Evolutionary conservation across 2,329 filamentous ascomycete genomes (phyloP), one percentile per base, ranked within the genome.

Genomic region (Aspergillus calidoustus): DNA sequence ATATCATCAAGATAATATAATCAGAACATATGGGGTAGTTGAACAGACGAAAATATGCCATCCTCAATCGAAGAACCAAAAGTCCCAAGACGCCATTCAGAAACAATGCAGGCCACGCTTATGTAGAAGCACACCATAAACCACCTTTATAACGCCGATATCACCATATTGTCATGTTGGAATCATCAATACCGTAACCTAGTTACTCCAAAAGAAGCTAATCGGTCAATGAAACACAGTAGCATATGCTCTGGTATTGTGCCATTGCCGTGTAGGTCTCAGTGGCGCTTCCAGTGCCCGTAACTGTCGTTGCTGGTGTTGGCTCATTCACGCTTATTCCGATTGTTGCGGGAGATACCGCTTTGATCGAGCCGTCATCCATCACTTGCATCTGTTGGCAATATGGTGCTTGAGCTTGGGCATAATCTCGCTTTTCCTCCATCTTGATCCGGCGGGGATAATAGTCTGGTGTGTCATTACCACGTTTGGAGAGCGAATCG

Each of bases 301-400:
- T 69, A 30, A 69, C 64, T 25, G 74, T 76, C 7, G 74, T 75
- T 22, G 74, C 76, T n/a, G 74, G 69, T 3, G 74, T 75, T 5
- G 76, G 72, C 60, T 74, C 70, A 54, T 68, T 66, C 61, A 78
- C 76, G 50, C 76, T 70, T 55, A 79, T 72, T 30, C 71, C 59
- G 53, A 77, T 68, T 23, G 69, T 67, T n/a, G 69, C 63, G 17
- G 66, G 69, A 3, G 69, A 69, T 19, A 74, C 66, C 30, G 72
- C 64, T 9, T 62, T 61, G 15, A 84, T 71, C 8, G 73, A 68
- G 31, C 83, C 83, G 64, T 87, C 79, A 52, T 83, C 74, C 58
- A 86, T 76, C 13, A 90, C 80, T 64, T 84, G 79, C 82, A 89
- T 89, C 70, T 89, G 84, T 68, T 89, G 82, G 69, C 88, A 91